Percentiles rank a stretch among this genome's conserved stretches.
Evolutionary conservation across 352 stramenopile species (phyloP).

Genomic region (Pythium angustatum): DNA sequence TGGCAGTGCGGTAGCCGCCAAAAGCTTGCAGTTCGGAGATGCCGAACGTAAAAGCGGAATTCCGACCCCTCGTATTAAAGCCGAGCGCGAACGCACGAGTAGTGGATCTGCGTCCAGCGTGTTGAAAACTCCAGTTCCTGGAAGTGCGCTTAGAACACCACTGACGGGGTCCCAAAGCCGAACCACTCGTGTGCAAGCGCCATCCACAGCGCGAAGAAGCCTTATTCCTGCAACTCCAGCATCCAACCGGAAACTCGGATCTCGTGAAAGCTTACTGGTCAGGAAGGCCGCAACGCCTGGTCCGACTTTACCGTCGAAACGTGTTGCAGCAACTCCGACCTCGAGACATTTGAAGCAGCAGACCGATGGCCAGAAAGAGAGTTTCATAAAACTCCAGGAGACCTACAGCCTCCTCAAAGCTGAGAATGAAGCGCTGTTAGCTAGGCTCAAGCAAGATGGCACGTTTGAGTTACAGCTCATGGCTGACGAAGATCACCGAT

Average conservation of each 20-base stretch:
- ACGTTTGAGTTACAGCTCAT: slow-evolving; percentile 29
- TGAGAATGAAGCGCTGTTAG: slow-evolving; percentile 33
- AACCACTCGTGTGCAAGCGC: slow-evolving; percentile 3
- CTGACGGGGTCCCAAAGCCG: slow-evolving; percentile 11
- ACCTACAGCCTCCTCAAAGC: slow-evolving; percentile 17
- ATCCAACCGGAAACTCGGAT: slow-evolving; percentile 23
- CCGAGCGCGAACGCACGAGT: not conserved
- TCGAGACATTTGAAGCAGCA: slow-evolving; percentile 10
- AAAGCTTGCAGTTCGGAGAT: slow-evolving; percentile 34
- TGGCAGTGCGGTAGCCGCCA: slow-evolving; percentile 22
- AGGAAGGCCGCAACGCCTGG: not conserved
- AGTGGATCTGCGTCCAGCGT: slow-evolving; percentile 3
- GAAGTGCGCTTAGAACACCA: slow-evolving; percentile 18
- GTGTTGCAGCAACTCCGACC: slow-evolving; percentile 10
- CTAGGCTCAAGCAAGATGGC: slow-evolving; percentile 25
- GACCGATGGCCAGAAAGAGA: slow-evolving; percentile 1
- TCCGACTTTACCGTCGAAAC: not conserved
- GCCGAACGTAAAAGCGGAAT: slow-evolving; percentile 12
- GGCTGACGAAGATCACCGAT: slow-evolving; percentile 29
- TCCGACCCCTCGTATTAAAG: slow-evolving; percentile 12
- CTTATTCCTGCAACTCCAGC: slow-evolving; percentile 34
- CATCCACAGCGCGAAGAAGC: slow-evolving; percentile 23
- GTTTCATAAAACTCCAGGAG: slow-evolving; percentile 32
- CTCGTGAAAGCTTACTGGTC: not conserved
- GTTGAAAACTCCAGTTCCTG: slow-evolving; percentile 13